Conservation (phyloP, 371 early-diverging fungal genomes). For the Rhizopus sp. region DNA sequence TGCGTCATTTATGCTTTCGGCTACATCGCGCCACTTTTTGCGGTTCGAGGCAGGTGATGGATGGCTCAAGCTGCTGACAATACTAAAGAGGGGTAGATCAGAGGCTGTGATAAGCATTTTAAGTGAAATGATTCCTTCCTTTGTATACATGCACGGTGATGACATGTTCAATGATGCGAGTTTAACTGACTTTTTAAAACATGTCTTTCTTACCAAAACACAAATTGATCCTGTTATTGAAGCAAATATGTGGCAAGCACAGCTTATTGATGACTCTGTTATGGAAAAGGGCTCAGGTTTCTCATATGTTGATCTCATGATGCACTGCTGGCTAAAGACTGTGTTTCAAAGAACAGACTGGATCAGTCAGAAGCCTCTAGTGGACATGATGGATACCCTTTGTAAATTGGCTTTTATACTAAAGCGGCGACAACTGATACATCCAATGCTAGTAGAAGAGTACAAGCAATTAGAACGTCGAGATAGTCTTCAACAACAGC, state of each 20-base stretch:
- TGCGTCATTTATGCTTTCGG: constrained; percentile 48
- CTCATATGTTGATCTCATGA: constrained; percentile 46
- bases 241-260: constrained; percentile 42
- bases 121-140: constrained; percentile 44
- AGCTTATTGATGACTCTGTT: constrained; percentile 37
- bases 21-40: constrained; percentile 52
- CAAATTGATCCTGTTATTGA: constrained; percentile 36
- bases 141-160: constrained; percentile 55
- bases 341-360: constrained; percentile 38
- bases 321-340: constrained; percentile 50
- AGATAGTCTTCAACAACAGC: neutral
- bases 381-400: constrained; percentile 35
- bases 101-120: constrained; percentile 35
- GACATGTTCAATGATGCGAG: constrained; percentile 50
- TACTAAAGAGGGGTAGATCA: constrained; percentile 46
- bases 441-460: constrained; percentile 34
- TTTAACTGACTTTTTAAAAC: constrained; percentile 32
- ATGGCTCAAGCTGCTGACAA: constrained; percentile 48
- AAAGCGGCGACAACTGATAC: constrained; percentile 23
- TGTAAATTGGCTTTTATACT: constrained; percentile 35
- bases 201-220: constrained; percentile 25
- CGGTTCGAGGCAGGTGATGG: constrained; percentile 53
- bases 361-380: constrained; percentile 42
- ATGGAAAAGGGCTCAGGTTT: constrained; percentile 39
- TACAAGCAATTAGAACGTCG: constrained; percentile 16